Conservation (phyloP, 2,329 filamentous ascomycete species). For the Penicillium sp. region DNA sequence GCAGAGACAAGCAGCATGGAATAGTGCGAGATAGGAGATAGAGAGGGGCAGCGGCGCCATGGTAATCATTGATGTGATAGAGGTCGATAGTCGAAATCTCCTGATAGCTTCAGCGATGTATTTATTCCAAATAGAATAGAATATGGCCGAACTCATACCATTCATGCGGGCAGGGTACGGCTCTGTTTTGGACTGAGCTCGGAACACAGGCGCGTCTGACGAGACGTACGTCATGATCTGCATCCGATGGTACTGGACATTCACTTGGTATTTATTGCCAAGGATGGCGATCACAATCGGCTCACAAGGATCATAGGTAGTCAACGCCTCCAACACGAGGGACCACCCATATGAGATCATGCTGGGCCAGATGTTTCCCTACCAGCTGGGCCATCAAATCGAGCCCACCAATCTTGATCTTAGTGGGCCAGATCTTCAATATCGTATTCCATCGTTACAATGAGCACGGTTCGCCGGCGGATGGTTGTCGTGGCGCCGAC, state of each 20-base stretch:
- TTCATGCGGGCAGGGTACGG: constrained; percentile 70
- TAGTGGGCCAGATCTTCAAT: constrained; percentile 69
- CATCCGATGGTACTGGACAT: constrained; percentile 63
- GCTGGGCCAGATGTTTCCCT: constrained; percentile 64
- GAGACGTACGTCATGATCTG: constrained; percentile 69
- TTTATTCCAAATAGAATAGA: constrained; percentile 70
- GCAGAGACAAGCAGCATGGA: constrained; percentile 63
- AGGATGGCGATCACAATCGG: constrained; percentile 64
- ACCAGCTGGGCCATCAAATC: constrained; percentile 71
- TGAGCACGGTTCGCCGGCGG: constrained; percentile 57
- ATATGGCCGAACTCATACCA: constrained; percentile 65
- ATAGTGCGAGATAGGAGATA: constrained; percentile 63
- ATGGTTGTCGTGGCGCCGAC: constrained; percentile 22
- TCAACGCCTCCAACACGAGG: constrained; percentile 64
- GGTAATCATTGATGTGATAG: constrained; percentile 68
- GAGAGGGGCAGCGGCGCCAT: constrained; percentile 63
- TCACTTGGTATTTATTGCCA: constrained; percentile 59
- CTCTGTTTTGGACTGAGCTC: constrained; percentile 62
- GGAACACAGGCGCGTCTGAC: constrained; percentile 66
- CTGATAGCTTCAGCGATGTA: constrained; percentile 65
- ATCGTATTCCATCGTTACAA: constrained; percentile 72
- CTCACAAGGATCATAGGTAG: constrained; percentile 61
- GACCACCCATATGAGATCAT: constrained; percentile 65
- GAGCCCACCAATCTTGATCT: constrained; percentile 70
- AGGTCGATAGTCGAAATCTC: constrained; percentile 60